Conservation (phyloP, 2,329 filamentous ascomycete species). For the Zymoseptoria brevis region DNA sequence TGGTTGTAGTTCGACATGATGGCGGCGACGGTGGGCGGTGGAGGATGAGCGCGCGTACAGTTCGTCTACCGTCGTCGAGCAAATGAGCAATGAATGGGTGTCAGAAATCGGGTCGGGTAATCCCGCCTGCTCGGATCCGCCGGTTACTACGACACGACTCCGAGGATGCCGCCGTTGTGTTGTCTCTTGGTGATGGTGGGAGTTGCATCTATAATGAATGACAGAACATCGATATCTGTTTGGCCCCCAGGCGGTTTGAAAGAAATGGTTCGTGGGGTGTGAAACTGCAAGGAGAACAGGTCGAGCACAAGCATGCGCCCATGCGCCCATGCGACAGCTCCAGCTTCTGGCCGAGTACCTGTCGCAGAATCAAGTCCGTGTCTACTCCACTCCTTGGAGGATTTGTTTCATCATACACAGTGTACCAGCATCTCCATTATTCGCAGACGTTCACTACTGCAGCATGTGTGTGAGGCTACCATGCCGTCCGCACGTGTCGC, state of each 20-base stretch:
- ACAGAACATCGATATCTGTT: no score
- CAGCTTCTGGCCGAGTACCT: no score
- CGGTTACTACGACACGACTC: not conserved
- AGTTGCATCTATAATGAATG: no score
- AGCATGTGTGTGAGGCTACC: not conserved
- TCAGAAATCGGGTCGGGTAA: not conserved
- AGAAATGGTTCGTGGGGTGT: no score
- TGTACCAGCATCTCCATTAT: not conserved
- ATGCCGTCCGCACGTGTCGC: not conserved
- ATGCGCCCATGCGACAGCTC: no score
- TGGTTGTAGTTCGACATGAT: conserved; percentile 53
- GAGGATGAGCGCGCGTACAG: not conserved
- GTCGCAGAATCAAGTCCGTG: no score
- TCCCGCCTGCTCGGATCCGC: not conserved
- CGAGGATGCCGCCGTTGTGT: not conserved
- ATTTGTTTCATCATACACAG: not conserved
- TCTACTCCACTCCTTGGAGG: no score
- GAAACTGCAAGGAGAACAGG: no score
- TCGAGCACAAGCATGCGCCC: no score
- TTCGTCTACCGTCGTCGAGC: no score
- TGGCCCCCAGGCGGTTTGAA: no score
- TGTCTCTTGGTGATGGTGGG: not conserved
- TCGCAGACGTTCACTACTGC: not conserved
- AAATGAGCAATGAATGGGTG: no score
- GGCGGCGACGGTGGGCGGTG: conserved; percentile 5